These are phyloP conservation scores for Daldinia vernicosa DNA, from an alignment of 495 filamentous ascomycete species.

Conservation along the genomic window DNA sequence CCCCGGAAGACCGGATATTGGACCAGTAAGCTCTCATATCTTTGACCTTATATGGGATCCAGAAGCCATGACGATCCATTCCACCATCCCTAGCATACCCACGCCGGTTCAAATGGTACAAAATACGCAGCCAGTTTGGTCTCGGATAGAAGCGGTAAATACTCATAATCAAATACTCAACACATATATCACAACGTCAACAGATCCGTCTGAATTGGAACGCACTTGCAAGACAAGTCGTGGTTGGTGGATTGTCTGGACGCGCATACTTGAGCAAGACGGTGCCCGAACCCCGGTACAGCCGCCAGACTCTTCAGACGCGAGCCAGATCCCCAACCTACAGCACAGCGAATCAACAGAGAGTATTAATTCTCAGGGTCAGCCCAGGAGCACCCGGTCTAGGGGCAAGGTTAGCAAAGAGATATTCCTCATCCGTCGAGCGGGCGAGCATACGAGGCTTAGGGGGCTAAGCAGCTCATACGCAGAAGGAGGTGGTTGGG, in stretches of 20 bases:
- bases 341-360: slow-evolving; percentile 35
- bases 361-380: slow-evolving; percentile 39
- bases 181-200: slow-evolving; percentile 71
- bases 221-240: slow-evolving; percentile 89
- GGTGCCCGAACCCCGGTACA: slow-evolving; percentile 8
- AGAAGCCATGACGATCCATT: slow-evolving; percentile 74
- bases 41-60: slow-evolving; percentile 92
- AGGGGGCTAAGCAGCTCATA: slow-evolving; percentile 52
- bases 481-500: slow-evolving; percentile 55
- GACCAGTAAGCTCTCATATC: slow-evolving; percentile 61
- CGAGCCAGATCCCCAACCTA: slow-evolving; percentile 30
- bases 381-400: neutral
- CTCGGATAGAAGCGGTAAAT: slow-evolving; percentile 87
- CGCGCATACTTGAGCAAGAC: slow-evolving; percentile 66
- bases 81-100: slow-evolving; percentile 91
- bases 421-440: slow-evolving; percentile 80
- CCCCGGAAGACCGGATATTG: slow-evolving; percentile 54
- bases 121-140: slow-evolving; percentile 62
- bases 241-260: slow-evolving; percentile 98
- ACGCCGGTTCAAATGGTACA: slow-evolving; percentile 54
- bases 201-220: slow-evolving; percentile 71
- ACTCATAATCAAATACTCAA: slow-evolving; percentile 86
- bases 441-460: slow-evolving; percentile 67
- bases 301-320: slow-evolving; percentile 31
- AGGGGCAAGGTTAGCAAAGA: slow-evolving; percentile 61